phyloP scores from a whole-genome alignment of 192 early-diverging fungal genomes.

The Geosiphon pyriformis region DNA sequence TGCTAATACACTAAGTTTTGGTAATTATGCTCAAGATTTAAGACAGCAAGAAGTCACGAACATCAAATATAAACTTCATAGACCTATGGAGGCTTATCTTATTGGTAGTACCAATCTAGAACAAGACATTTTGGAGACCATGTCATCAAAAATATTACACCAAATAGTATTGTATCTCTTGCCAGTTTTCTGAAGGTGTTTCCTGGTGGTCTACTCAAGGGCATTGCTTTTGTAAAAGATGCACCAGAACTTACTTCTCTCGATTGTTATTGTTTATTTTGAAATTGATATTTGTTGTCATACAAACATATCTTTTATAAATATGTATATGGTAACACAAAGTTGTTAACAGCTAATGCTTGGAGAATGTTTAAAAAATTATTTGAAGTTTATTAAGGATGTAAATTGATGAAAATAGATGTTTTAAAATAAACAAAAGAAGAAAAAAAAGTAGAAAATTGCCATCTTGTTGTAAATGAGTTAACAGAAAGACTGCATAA shows the following conservation, averaged over 20 bases:
- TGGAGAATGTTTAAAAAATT: too few relatives aligned
- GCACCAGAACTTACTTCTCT: too few relatives aligned
- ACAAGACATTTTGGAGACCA: slow-evolving; percentile 3
- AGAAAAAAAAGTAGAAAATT: neutral
- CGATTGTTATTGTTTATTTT: too few relatives aligned
- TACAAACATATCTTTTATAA: too few relatives aligned
- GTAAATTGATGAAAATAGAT: too few relatives aligned
- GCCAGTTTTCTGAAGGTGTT: slow-evolving; percentile 1
- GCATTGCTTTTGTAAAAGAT: neutral
- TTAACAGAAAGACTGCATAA: neutral
- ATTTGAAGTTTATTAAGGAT: too few relatives aligned
- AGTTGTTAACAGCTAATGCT: too few relatives aligned
- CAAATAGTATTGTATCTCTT: neutral
- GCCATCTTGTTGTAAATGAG: neutral
- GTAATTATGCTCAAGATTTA: neutral
- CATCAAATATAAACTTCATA: neutral
- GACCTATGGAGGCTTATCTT: neutral
- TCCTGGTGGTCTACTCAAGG: neutral
- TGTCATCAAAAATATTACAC: slow-evolving; percentile 3
- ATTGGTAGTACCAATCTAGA: neutral
- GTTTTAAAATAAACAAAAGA: neutral
- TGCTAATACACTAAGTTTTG: neutral
- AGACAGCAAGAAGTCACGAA: neutral
- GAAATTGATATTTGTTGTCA: too few relatives aligned
- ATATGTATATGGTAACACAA: too few relatives aligned